These are phyloP conservation scores for Sapria himalayana DNA, from an alignment of 345 rosid genomes.

Conservation along the genomic window DNA sequence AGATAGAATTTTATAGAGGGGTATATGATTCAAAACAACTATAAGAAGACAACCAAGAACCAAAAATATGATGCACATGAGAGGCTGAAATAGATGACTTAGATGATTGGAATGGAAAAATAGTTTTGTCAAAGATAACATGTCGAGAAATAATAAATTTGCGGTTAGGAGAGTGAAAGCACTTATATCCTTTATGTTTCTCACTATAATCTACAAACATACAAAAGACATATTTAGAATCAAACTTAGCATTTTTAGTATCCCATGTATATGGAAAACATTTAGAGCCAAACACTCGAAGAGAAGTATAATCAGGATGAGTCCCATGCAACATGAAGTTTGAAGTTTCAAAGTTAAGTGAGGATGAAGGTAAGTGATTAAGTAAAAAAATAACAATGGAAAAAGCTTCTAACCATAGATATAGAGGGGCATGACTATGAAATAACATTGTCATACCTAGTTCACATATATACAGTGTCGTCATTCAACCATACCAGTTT, in stretches of 20 bases:
- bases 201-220: background rate
- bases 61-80: too few relatives aligned
- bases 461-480: conserved; percentile 2
- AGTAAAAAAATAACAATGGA: background rate
- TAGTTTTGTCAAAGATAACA: background rate
- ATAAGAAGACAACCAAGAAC: too few relatives aligned
- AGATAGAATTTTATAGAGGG: background rate
- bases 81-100: too few relatives aligned
- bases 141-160: background rate
- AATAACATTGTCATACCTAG: conserved; percentile 6
- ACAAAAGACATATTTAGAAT: background rate
- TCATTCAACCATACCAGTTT: conserved; percentile 4
- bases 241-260: background rate
- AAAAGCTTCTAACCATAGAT: conserved; percentile 1
- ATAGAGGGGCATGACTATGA: background rate
- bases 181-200: conserved; percentile 2
- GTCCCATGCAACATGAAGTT: background rate
- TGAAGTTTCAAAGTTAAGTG: background rate
- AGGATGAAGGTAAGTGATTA: background rate
- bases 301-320: background rate
- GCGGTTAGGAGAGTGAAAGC: background rate
- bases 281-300: background rate
- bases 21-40: background rate
- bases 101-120: too few relatives aligned
- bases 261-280: background rate